A percentile compares a stretch with the other conserved stretches of the same genome.
Conservation (phyloP, 768 basidiomycete species). For the Suillus subalutaceus region DNA sequence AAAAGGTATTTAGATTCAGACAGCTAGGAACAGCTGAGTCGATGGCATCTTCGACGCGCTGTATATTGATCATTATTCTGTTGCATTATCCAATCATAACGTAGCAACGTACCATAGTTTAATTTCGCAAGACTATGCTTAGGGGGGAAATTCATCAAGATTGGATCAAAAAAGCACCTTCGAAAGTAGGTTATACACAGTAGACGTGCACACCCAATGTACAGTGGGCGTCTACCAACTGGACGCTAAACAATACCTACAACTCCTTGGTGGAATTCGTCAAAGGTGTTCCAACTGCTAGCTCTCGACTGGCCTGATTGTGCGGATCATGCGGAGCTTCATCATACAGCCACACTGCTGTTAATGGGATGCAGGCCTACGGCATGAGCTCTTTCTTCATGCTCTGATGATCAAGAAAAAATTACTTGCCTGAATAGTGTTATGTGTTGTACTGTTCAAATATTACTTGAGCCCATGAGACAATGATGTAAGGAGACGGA, state of each 20-base stretch:
- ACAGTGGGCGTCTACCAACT: background rate
- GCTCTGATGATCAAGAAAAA: background rate
- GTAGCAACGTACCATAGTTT: no score
- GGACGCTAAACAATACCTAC: no score
- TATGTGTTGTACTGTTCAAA: background rate
- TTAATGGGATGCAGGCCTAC: background rate
- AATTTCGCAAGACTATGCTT: no score
- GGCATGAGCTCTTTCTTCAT: background rate
- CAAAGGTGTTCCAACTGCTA: background rate
- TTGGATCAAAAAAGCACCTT: background rate
- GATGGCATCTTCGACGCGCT: no score
- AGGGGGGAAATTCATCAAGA: background rate
- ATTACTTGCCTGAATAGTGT: background rate
- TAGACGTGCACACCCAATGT: background rate
- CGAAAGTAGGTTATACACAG: background rate
- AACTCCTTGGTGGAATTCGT: no score
- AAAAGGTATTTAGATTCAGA: no score
- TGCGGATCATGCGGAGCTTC: background rate
- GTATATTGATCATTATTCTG: no score
- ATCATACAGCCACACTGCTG: background rate
- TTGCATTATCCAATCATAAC: no score
- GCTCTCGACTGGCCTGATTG: background rate
- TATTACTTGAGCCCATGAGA: background rate
- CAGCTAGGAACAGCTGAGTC: no score
- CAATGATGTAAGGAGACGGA: background rate